Conservation (phyloP, 2,329 filamentous ascomycete species). For the Pseudogymnoascus sp. region DNA sequence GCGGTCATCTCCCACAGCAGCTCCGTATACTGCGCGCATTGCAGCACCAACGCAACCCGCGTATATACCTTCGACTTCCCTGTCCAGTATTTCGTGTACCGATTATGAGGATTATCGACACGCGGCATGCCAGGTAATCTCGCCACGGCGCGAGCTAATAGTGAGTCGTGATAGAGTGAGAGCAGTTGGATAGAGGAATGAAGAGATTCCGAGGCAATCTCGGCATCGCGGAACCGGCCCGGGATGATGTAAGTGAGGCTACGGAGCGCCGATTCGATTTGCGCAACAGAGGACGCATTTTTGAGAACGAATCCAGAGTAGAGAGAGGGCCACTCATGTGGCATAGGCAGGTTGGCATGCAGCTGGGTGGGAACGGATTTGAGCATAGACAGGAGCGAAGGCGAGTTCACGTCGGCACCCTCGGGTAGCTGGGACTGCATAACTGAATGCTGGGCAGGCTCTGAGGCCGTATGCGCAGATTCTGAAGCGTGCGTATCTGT, state of each 20-base stretch:
- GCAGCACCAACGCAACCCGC: slow-evolving; percentile 70
- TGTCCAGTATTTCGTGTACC: slow-evolving; percentile 61
- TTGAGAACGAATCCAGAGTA: slow-evolving; percentile 91
- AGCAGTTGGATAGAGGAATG: slow-evolving; percentile 85
- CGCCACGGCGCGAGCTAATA: slow-evolving; percentile 60
- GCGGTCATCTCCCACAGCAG: slow-evolving; percentile 96
- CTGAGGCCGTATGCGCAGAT: background rate
- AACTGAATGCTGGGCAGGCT: background rate
- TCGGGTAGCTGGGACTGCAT: background rate
- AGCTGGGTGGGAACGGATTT: slow-evolving; percentile 22
- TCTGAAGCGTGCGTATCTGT: slow-evolving; percentile 1
- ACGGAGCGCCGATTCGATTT: slow-evolving; percentile 87
- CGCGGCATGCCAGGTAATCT: slow-evolving; percentile 44
- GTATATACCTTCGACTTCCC: slow-evolving; percentile 61
- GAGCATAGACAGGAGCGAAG: background rate
- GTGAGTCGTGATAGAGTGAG: slow-evolving; percentile 83
- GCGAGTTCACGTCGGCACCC: background rate
- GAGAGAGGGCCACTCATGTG: slow-evolving; percentile 57
- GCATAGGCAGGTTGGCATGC: slow-evolving; percentile 44
- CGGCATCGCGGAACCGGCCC: slow-evolving; percentile 81
- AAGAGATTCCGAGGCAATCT: slow-evolving; percentile 87
- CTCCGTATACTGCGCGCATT: slow-evolving; percentile 91
- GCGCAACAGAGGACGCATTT: slow-evolving; percentile 86
- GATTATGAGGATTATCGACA: slow-evolving; percentile 46
- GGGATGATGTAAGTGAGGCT: slow-evolving; percentile 95